Percentiles rank a stretch among this genome's conserved stretches.
phyloP scores from a whole-genome alignment of 2,329 filamentous ascomycete genomes.

The Chrysoporthe puriensis region DNA sequence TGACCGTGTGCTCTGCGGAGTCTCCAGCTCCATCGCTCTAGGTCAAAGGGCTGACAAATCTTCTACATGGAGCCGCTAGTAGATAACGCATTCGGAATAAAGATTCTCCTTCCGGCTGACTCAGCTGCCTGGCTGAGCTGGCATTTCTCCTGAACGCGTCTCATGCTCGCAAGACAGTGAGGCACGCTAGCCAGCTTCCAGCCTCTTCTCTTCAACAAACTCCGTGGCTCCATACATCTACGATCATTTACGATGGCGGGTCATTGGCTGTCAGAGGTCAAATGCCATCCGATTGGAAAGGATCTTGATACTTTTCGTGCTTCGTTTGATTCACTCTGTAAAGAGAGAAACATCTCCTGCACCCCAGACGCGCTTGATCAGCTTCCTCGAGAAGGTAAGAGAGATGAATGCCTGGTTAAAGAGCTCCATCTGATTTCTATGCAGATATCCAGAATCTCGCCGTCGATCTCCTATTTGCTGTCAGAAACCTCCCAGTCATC shows the following conservation, averaged over 20 bases:
- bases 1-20: too few relatives aligned
- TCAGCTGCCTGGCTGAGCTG: too few relatives aligned
- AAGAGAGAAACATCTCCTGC: slow-evolving; percentile 24
- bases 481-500: slow-evolving; percentile 7
- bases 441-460: slow-evolving; percentile 15
- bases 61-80: too few relatives aligned
- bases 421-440: neutral
- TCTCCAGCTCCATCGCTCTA: too few relatives aligned
- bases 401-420: neutral
- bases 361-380: slow-evolving; percentile 20
- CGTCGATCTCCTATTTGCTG: slow-evolving; percentile 13
- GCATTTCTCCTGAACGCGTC: too few relatives aligned
- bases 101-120: too few relatives aligned
- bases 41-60: too few relatives aligned
- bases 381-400: slow-evolving; percentile 4
- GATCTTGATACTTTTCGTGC: slow-evolving; percentile 17
- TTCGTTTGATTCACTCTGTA: slow-evolving; percentile 25
- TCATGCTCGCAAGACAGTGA: too few relatives aligned
- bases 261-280: neutral
- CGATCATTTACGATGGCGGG: neutral
- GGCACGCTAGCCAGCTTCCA: too few relatives aligned
- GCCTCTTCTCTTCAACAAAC: neutral
- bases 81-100: too few relatives aligned
- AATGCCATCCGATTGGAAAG: slow-evolving; percentile 14
- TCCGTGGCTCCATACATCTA: neutral